A percentile compares a stretch with the other conserved stretches of the same genome.
These are phyloP conservation scores for Sistotremastrum niveocremeum DNA, from an alignment of 768 basidiomycete genomes.

Conservation along the genomic window DNA sequence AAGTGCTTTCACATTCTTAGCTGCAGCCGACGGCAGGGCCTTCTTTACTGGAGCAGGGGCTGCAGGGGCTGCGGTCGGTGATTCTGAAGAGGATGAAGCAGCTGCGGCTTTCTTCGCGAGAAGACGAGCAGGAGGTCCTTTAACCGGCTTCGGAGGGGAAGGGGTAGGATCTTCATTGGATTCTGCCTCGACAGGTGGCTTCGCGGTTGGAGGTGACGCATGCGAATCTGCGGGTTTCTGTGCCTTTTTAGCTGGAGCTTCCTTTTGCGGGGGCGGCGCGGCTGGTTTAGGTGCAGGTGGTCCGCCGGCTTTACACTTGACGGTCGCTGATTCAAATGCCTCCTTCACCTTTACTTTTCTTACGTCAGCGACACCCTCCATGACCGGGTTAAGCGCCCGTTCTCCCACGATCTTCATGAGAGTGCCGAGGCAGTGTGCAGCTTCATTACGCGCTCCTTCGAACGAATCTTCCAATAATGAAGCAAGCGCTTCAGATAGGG, in stretches of 20 bases:
- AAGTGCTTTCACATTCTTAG: slow-evolving; percentile 33
- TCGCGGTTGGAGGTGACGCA: slow-evolving; percentile 7
- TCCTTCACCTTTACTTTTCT: slow-evolving; percentile 90
- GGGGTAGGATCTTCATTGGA: background rate
- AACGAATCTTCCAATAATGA: slow-evolving; percentile 73
- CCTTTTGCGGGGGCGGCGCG: slow-evolving; percentile 23
- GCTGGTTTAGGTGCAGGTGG: slow-evolving; percentile 31
- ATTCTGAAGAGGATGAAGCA: slow-evolving; percentile 3
- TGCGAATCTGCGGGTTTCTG: slow-evolving; percentile 4
- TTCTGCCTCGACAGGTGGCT: too few species aligned
- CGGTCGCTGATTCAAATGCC: slow-evolving; percentile 81
- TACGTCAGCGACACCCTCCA: slow-evolving; percentile 78
- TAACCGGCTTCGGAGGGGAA: background rate
- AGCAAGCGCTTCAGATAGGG: slow-evolving; percentile 64
- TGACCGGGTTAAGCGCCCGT: slow-evolving; percentile 70
- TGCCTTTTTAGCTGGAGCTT: slow-evolving; percentile 8
- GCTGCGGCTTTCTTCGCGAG: slow-evolving; percentile 21
- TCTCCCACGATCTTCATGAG: slow-evolving; percentile 98
- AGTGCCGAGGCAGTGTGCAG: slow-evolving; percentile 77
- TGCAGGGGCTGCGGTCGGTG: slow-evolving; percentile 11
- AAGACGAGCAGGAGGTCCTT: background rate
- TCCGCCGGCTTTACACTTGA: slow-evolving; percentile 68
- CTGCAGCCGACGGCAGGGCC: slow-evolving; percentile 19
- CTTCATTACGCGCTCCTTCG: slow-evolving; percentile 80
- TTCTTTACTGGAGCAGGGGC: slow-evolving; percentile 20